phyloP scores from a whole-genome alignment of 2,329 filamentous ascomycete genomes.

The Trichothecium roseum region DNA sequence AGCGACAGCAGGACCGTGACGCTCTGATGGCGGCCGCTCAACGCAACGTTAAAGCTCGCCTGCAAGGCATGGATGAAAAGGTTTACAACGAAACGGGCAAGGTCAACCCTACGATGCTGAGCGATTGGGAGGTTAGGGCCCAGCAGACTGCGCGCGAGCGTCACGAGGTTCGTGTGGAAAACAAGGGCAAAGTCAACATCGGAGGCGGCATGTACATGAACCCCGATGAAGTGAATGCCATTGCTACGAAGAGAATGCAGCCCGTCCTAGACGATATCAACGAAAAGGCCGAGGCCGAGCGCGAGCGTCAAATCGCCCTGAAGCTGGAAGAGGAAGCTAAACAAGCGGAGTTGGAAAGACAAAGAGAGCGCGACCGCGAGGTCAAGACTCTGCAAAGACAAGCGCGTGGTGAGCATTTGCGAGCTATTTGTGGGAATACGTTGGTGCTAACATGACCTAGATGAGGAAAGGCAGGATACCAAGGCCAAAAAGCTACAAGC shows the following conservation, averaged over 20 bases:
- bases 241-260: constrained; percentile 67
- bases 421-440: background rate
- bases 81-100: constrained; percentile 69
- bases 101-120: constrained; percentile 55
- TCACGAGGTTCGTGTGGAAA: constrained; percentile 47
- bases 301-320: constrained; percentile 56
- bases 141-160: constrained; percentile 57
- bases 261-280: constrained; percentile 80
- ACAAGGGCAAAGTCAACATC: constrained; percentile 51
- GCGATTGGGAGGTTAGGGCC: constrained; percentile 72
- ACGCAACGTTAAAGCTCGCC: constrained; percentile 69
- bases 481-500: constrained; percentile 15
- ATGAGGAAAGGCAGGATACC: constrained; percentile 33
- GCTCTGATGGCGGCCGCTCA: constrained; percentile 68
- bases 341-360: constrained; percentile 38
- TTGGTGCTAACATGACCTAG: constrained; percentile 15
- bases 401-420: constrained; percentile 52
- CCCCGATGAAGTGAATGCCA: constrained; percentile 65
- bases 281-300: constrained; percentile 63
- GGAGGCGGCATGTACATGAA: constrained; percentile 76
- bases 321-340: constrained; percentile 48
- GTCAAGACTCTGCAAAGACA: constrained; percentile 42
- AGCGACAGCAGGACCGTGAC: constrained; percentile 65
- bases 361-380: constrained; percentile 41
- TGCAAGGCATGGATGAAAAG: constrained; percentile 74